These are phyloP conservation scores for Alloteropsis angusta DNA, from an alignment of 202 grass and related monocot genomes.

Conservation along the genomic window DNA sequence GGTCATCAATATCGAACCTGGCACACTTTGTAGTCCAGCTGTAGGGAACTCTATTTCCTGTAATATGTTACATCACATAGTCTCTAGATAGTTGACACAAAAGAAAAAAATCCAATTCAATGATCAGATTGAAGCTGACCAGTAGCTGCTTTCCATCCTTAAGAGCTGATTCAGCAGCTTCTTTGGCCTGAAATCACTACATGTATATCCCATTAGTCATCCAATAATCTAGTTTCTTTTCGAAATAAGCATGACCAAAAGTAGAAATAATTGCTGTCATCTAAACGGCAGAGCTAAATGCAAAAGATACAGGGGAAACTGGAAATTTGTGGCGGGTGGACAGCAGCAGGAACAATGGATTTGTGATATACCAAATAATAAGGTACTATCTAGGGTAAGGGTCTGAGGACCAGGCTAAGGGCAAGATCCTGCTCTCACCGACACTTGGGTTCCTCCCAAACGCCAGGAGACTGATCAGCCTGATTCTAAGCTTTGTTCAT, in stretches of 20 bases:
- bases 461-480: not conserved
- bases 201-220: conserved; percentile 35
- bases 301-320: not conserved
- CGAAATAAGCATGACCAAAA: conserved; percentile 3
- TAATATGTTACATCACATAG: conserved; percentile 24
- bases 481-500: not conserved
- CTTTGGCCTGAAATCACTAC: conserved; percentile 89
- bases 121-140: conserved; percentile 35
- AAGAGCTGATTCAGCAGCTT: conserved; percentile 61
- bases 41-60: conserved; percentile 98
- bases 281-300: not conserved
- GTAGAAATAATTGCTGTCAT: not conserved
- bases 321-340: not conserved
- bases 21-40: conserved; percentile 72
- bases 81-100: conserved; percentile 5
- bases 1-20: conserved; percentile 42
- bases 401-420: not conserved
- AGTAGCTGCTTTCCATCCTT: conserved; percentile 78
- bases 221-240: not conserved
- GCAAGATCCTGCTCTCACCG: not conserved
- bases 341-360: not conserved
- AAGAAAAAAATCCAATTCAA: conserved; percentile 1
- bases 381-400: not conserved
- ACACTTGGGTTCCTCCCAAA: not conserved
- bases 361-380: not conserved